Conservation (phyloP, 306 rosid species). For the Canavalia gladiata region DNA sequence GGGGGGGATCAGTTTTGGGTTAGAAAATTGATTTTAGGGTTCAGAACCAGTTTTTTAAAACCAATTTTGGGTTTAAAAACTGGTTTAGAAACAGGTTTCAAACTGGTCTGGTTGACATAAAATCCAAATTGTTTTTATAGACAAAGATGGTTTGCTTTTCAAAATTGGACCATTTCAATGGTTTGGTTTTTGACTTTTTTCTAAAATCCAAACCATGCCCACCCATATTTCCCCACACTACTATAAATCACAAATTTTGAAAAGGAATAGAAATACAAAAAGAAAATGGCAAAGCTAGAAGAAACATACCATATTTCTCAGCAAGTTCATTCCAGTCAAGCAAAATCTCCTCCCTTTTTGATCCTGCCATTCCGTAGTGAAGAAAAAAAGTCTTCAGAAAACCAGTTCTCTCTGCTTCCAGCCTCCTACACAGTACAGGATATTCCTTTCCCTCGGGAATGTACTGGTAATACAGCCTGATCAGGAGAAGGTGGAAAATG, state of each 20-base stretch:
- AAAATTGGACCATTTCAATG: no score
- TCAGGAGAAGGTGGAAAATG: constrained; percentile 25
- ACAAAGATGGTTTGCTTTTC: no score
- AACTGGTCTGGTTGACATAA: no score
- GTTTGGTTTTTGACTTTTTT: no score
- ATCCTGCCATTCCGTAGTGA: constrained; percentile 47
- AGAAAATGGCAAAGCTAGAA: constrained; percentile 16
- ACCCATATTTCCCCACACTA: not conserved
- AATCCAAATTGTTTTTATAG: no score
- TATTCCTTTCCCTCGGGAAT: constrained; percentile 93
- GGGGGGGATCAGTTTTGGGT: no score
- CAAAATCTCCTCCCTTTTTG: constrained; percentile 64
- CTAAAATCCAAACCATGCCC: no score
- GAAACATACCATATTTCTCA: constrained; percentile 69
- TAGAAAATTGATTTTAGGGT: no score
- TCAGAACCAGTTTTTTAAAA: no score
- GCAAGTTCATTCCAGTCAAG: constrained; percentile 97
- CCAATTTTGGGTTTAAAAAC: no score
- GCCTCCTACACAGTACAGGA: constrained; percentile 83
- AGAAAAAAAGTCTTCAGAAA: constrained; percentile 59
- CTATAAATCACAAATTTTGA: not conserved
- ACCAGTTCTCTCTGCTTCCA: constrained; percentile 49
- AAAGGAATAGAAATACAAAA: constrained; percentile 5
- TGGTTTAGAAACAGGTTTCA: no score
- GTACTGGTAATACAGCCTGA: constrained; percentile 90